Evolutionary conservation across 2,329 filamentous ascomycete genomes (phyloP).

Genomic region (Myriosclerotinia curreyana): DNA sequence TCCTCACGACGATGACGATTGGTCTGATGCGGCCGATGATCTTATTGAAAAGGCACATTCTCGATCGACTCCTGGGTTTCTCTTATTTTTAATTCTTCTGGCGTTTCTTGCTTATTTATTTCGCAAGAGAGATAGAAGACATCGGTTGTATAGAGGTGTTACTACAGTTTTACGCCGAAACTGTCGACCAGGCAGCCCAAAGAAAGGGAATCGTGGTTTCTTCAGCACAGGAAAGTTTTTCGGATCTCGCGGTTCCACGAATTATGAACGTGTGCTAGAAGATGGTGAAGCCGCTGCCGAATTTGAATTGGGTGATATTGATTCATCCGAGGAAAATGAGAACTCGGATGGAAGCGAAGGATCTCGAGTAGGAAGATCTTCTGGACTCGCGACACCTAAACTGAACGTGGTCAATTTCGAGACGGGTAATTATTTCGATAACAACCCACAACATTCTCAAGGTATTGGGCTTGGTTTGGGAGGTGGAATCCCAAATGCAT

Average conservation of each 20-base stretch:
- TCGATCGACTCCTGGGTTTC: conserved; percentile 67
- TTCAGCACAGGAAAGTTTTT: conserved; percentile 63
- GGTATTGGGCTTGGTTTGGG: conserved; percentile 33
- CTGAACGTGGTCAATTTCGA: conserved; percentile 54
- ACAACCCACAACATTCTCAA: conserved; percentile 25
- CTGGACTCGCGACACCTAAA: conserved; percentile 66
- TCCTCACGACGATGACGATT: conserved; percentile 51
- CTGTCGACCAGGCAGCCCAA: conserved; percentile 47
- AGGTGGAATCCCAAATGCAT: conserved; percentile 39
- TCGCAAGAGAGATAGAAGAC: conserved; percentile 73
- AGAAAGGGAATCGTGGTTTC: conserved; percentile 48
- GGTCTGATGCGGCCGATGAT: conserved; percentile 51
- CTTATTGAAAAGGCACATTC: conserved; percentile 65
- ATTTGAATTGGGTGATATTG: conserved; percentile 72
- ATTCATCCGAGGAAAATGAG: conserved; percentile 59
- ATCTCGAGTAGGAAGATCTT: conserved; percentile 56
- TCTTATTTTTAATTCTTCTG: conserved; percentile 75
- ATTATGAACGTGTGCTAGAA: conserved; percentile 84
- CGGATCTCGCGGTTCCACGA: conserved; percentile 49
- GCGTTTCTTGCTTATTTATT: conserved; percentile 68
- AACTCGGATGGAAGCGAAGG: conserved; percentile 60
- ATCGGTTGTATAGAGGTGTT: conserved; percentile 56
- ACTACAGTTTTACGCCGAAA: conserved; percentile 44
- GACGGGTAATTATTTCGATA: conserved; percentile 34
- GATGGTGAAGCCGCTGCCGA: conserved; percentile 66